phyloP scores from a whole-genome alignment of 495 filamentous ascomycete species.

The Jackrogersella multiformis region DNA sequence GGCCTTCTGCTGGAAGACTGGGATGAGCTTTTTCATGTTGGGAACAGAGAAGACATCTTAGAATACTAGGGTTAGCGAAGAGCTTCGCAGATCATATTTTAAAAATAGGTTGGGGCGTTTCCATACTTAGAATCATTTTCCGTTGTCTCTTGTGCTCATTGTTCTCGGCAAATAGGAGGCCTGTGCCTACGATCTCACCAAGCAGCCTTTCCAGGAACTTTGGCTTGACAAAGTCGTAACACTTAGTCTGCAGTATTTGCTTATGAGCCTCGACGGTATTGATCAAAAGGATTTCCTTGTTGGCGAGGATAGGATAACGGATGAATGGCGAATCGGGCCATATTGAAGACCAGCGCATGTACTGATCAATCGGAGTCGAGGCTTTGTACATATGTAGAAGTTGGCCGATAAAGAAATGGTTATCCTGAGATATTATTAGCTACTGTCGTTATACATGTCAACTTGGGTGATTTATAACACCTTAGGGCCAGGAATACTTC shows the following conservation, averaged over 20 bases:
- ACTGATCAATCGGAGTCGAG: slow-evolving; percentile 5
- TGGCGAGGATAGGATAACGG: slow-evolving; percentile 2
- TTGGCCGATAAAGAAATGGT: slow-evolving; percentile 7
- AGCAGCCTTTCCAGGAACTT: slow-evolving; percentile 3
- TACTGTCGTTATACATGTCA: not conserved
- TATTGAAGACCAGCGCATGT: slow-evolving; percentile 3
- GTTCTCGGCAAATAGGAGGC: slow-evolving; percentile 4
- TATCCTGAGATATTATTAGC: not conserved
- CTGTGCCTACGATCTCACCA: slow-evolving; percentile 4
- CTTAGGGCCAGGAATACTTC: not conserved
- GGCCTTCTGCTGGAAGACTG: slow-evolving; percentile 9
- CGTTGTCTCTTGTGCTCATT: slow-evolving; percentile 11
- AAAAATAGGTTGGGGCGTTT: not conserved
- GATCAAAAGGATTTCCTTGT: slow-evolving; percentile 1
- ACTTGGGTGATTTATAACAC: not conserved
- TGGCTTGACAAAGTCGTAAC: slow-evolving; percentile 4
- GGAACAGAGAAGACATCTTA: slow-evolving; percentile 7
- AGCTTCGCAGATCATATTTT: not conserved
- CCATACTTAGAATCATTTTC: slow-evolving; percentile 5
- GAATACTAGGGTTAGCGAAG: not conserved
- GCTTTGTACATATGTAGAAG: slow-evolving; percentile 3
- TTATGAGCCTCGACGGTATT: slow-evolving; percentile 6
- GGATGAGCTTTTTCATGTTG: slow-evolving; percentile 8
- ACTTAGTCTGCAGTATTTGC: slow-evolving; percentile 1
- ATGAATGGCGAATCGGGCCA: slow-evolving; percentile 4